Conservation (phyloP, 2,329 filamentous ascomycete genomes). For the Aspergillus fijiensis region DNA sequence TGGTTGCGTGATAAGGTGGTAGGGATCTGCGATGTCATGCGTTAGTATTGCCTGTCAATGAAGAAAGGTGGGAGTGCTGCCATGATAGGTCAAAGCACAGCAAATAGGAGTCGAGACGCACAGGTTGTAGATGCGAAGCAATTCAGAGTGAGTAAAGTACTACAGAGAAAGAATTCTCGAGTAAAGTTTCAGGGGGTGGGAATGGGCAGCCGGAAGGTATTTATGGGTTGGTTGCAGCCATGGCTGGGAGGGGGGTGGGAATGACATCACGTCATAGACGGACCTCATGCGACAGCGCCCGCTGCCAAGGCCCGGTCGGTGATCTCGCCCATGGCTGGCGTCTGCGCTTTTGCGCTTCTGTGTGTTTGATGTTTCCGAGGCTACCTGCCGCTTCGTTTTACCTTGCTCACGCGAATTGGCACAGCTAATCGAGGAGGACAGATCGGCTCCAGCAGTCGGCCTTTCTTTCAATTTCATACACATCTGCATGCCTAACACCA, state of each 20-base stretch:
- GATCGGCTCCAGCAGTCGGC: too few species aligned
- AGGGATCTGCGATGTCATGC: slow-evolving; percentile 3
- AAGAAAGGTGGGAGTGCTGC: not conserved
- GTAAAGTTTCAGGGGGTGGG: slow-evolving; percentile 6
- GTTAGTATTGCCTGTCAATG: not conserved
- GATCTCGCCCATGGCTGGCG: not conserved
- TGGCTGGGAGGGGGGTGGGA: slow-evolving; percentile 12
- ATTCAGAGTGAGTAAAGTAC: not conserved
- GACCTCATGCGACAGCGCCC: slow-evolving; percentile 11
- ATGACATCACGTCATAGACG: slow-evolving; percentile 38
- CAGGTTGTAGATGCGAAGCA: not conserved
- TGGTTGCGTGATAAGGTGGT: not conserved
- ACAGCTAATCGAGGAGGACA: not conserved
- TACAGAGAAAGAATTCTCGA: not conserved
- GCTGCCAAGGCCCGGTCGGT: slow-evolving; percentile 15
- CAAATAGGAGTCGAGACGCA: not conserved
- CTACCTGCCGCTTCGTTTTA: not conserved
- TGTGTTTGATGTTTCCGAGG: not conserved
- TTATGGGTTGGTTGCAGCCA: slow-evolving; percentile 21
- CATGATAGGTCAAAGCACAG: not conserved
- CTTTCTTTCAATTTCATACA: too few species aligned
- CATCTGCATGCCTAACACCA: too few species aligned
- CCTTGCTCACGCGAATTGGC: not conserved
- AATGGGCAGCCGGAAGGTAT: slow-evolving; percentile 15
- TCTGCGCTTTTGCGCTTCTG: not conserved